Evolutionary conservation across 2,329 filamentous ascomycete species (phyloP).

Genomic region (Polytolypa hystricis): DNA sequence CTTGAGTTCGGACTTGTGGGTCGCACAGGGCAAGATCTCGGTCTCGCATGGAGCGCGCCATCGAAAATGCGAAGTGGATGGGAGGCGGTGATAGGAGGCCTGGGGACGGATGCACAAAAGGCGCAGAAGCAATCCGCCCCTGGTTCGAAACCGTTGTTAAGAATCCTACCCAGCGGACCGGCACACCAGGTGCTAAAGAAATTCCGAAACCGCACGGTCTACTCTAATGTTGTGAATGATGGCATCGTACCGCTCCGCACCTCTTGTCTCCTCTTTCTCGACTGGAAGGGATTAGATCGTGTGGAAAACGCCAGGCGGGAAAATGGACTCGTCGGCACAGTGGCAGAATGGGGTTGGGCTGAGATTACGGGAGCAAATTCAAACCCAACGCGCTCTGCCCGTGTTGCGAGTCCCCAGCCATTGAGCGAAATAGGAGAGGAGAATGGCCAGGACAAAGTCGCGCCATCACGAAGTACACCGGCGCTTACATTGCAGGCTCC

Average conservation of each 20-base stretch:
- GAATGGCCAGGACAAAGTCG: slow-evolving; percentile 1
- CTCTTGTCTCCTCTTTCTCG: slow-evolving; percentile 89
- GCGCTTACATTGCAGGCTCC: not conserved
- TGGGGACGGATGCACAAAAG: slow-evolving; percentile 50
- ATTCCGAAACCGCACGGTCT: slow-evolving; percentile 83
- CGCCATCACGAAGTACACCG: too few relatives aligned
- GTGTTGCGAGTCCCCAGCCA: slow-evolving; percentile 6
- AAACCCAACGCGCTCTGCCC: slow-evolving; percentile 30
- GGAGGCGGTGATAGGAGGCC: slow-evolving; percentile 74
- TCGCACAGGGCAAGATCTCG: slow-evolving; percentile 89
- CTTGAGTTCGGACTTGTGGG: slow-evolving; percentile 93
- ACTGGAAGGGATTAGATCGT: slow-evolving; percentile 86
- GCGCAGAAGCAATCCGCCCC: slow-evolving; percentile 53
- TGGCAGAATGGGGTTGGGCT: slow-evolving; percentile 89
- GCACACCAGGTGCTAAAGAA: slow-evolving; percentile 77
- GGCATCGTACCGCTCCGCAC: slow-evolving; percentile 91
- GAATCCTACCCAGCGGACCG: slow-evolving; percentile 82
- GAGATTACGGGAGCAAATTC: slow-evolving; percentile 66
- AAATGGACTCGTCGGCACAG: slow-evolving; percentile 81
- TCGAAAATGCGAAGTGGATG: slow-evolving; percentile 76
- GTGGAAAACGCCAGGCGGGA: slow-evolving; percentile 91
- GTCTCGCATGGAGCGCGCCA: slow-evolving; percentile 85
- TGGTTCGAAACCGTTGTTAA: slow-evolving; percentile 75
- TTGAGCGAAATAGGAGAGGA: slow-evolving; percentile 5
- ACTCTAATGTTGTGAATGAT: slow-evolving; percentile 96